phyloP scores from a whole-genome alignment of 164 flowering plant species.

The Pachysandra terminalis region DNA sequence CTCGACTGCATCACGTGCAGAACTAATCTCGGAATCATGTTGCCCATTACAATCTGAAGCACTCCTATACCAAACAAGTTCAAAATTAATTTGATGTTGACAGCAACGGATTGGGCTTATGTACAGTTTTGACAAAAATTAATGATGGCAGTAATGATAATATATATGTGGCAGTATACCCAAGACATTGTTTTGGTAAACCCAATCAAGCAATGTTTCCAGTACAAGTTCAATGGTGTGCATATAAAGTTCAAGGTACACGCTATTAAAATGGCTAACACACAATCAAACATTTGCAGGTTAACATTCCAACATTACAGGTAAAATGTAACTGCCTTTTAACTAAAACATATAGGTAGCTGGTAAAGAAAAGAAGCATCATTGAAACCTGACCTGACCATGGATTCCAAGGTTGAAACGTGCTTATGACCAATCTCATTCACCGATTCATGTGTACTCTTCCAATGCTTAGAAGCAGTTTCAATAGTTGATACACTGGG shows the following conservation, averaged over 20 bases:
- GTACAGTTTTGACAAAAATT: no score
- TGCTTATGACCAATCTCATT: constrained; percentile 57
- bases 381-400: constrained; percentile 55
- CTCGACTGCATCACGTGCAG: constrained; percentile 62
- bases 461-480: constrained; percentile 55
- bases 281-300: neutral
- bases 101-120: neutral
- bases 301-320: neutral
- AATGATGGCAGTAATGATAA: neutral
- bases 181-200: neutral
- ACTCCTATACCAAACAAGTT: constrained; percentile 38
- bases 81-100: neutral
- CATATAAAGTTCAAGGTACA: neutral
- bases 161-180: neutral
- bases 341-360: neutral
- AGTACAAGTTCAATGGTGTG: neutral
- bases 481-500: constrained; percentile 55
- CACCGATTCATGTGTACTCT: constrained; percentile 47
- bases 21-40: constrained; percentile 56
- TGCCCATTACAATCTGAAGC: constrained; percentile 56
- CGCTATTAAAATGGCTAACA: neutral
- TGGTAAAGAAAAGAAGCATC: neutral
- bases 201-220: neutral
- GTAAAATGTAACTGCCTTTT: neutral
- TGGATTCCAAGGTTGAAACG: constrained; percentile 34